Conservation (phyloP, 805 yeast genomes). For the Monosporozyma aquatica region DNA sequence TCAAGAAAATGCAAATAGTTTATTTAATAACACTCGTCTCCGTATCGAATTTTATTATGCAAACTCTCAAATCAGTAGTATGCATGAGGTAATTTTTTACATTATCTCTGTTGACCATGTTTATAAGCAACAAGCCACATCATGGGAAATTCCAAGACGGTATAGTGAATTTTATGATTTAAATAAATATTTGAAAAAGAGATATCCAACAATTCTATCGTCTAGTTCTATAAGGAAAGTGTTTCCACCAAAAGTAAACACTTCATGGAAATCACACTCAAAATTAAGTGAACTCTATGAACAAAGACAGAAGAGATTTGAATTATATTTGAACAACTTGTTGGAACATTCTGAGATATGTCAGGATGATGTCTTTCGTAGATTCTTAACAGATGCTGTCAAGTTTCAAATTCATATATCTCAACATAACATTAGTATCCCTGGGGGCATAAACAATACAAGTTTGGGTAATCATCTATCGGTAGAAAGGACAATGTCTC, state of each 20-base stretch:
- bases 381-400: conserved; percentile 48
- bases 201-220: conserved; percentile 39
- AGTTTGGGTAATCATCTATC: not conserved
- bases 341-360: conserved; percentile 62
- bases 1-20: conserved; percentile 71
- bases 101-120: conserved; percentile 65
- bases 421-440: not conserved
- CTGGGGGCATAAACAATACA: not conserved
- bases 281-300: conserved; percentile 50
- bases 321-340: conserved; percentile 50
- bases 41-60: conserved; percentile 42
- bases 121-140: conserved; percentile 46
- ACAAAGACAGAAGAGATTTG: conserved; percentile 51
- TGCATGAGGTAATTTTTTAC: conserved; percentile 58
- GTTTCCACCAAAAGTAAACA: conserved; percentile 41
- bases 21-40: conserved; percentile 57
- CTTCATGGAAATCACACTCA: conserved; percentile 61
- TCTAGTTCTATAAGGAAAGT: conserved; percentile 27
- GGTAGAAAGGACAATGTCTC: not conserved
- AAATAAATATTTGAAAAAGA: conserved; percentile 50
- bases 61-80: conserved; percentile 36
- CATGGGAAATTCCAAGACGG: conserved; percentile 88
- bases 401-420: conserved; percentile 7
- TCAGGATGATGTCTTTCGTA: conserved; percentile 58
- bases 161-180: conserved; percentile 74